Base-by-base conservation (phyloP, 2,329 filamentous ascomycete species). In the Curvularia spicifera region DNA sequence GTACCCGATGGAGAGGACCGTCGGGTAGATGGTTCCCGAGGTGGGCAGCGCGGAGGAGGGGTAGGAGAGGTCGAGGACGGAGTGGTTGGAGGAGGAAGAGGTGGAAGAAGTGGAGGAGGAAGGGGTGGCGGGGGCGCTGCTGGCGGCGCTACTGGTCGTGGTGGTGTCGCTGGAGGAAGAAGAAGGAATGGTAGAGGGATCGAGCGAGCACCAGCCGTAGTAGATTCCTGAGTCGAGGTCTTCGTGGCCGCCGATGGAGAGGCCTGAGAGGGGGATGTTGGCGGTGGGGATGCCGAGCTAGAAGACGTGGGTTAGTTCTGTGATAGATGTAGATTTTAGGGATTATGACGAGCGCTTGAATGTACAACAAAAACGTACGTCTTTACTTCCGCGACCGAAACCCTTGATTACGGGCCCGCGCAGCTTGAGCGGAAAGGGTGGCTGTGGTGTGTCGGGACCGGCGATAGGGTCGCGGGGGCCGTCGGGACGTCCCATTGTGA, bases 231-330 rank as follows among this genome's bases (percentile, higher is more conserved):
- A 91, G 57, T 86, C 82, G 53, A 91, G 82, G 65, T 84, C 80
- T 6, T 83, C 76, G 69, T 86, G 71, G 53, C 84, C 82, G 76
- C 90, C 88, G 50, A 94, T 89, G 69, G 87, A 87, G 44, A 98
- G 87, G 28, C 85, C 85, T 13, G 83, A 82, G 59, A 88, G 79
- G 8, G 87, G 87, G 71, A 90, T 89, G 82, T 98, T 99, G 74
- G 95, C 95, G 1, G 95, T 98, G 2, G 95, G 95, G 75, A 98
- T 97, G 68, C 94, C 94, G 74, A 98, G 91, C 88, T 96, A 28
- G 28, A 15, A 42, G 26, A 6, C 22, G 40, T 48, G 15, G 15
- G 13, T 49, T 44, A 24, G 50, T 29, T 18, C 24, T 45, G 26
- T 31, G 18, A 31, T 42, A 13, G 42, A 35, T 43, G 39, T 18